Evolutionary conservation across 345 rosid genomes (phyloP).

Genomic region (Gossypium stocksii): DNA sequence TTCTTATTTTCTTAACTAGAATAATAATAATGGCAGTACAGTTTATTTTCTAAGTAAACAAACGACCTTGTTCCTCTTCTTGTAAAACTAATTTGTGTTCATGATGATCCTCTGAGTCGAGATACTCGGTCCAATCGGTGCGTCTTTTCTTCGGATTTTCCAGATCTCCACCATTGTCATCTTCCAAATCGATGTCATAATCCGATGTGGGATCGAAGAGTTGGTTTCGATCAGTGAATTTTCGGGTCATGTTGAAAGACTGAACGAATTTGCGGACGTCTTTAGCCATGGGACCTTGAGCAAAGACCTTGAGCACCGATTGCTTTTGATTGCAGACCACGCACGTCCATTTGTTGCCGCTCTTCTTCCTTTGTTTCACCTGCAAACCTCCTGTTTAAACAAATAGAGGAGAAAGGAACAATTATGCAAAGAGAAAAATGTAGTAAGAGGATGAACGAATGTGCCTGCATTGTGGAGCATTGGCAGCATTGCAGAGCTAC

Average conservation of each 20-base stretch:
- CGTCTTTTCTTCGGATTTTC: constrained; percentile 35
- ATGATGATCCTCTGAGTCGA: constrained; percentile 26
- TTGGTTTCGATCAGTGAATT: constrained; percentile 23
- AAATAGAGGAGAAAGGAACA: too few species aligned
- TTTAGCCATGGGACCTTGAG: constrained; percentile 59
- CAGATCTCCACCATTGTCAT: background rate
- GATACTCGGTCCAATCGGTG: constrained; percentile 60
- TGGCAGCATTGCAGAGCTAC: constrained; percentile 76
- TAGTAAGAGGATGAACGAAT: background rate
- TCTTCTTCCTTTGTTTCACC: constrained; percentile 90
- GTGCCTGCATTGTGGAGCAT: constrained; percentile 87
- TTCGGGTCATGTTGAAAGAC: constrained; percentile 72
- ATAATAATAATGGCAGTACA: background rate
- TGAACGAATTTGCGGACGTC: constrained; percentile 76
- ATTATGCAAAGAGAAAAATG: too few species aligned
- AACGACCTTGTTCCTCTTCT: constrained; percentile 26
- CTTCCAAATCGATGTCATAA: constrained; percentile 8
- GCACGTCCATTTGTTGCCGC: constrained; percentile 76
- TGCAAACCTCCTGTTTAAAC: constrained; percentile 16
- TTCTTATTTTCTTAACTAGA: too few species aligned
- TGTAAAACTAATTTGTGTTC: constrained; percentile 6
- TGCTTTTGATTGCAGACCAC: constrained; percentile 82
- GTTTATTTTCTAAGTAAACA: background rate
- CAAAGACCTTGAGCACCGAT: constrained; percentile 59
- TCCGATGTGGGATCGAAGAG: background rate